Evolutionary conservation across 345 rosid species (phyloP).

Genomic region (Trapa incisa): DNA sequence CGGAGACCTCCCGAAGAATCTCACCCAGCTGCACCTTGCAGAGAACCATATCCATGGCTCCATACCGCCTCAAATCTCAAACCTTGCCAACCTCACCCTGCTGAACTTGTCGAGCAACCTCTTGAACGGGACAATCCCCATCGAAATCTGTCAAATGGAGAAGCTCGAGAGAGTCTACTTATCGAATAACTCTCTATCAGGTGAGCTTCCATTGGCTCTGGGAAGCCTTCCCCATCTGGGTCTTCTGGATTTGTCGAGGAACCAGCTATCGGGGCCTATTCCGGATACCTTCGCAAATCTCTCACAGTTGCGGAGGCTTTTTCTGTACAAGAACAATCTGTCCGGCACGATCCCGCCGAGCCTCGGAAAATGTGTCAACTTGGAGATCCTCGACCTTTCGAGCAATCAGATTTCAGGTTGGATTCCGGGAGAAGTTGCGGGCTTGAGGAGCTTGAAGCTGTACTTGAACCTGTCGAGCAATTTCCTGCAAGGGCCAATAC

Average conservation of each 20-base stretch:
- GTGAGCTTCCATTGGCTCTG: slow-evolving; percentile 59
- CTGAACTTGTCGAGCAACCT: slow-evolving; percentile 74
- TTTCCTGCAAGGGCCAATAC: slow-evolving; percentile 48
- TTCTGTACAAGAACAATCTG: slow-evolving; percentile 47
- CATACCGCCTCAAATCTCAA: slow-evolving; percentile 69
- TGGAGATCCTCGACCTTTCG: slow-evolving; percentile 84
- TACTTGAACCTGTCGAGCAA: slow-evolving; percentile 79
- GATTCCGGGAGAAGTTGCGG: slow-evolving; percentile 58
- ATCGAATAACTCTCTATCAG: slow-evolving; percentile 58
- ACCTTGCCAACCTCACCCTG: slow-evolving; percentile 58
- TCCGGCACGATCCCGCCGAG: slow-evolving; percentile 66
- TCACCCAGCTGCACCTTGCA: slow-evolving; percentile 65
- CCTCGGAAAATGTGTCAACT: slow-evolving; percentile 53
- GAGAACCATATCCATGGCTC: slow-evolving; percentile 58
- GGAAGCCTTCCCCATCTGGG: slow-evolving; percentile 70
- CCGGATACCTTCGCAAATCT: slow-evolving; percentile 73
- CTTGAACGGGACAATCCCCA: slow-evolving; percentile 60
- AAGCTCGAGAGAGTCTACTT: slow-evolving; percentile 71
- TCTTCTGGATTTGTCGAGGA: slow-evolving; percentile 67
- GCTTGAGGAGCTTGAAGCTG: slow-evolving; percentile 63
- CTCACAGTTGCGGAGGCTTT: slow-evolving; percentile 57
- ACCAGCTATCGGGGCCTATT: slow-evolving; percentile 67
- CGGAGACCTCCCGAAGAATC: slow-evolving; percentile 47
- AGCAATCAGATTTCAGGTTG: slow-evolving; percentile 50
- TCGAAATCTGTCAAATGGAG: slow-evolving; percentile 41